Conservation (phyloP, 768 basidiomycete genomes). For the Favolaschia claudopus region DNA sequence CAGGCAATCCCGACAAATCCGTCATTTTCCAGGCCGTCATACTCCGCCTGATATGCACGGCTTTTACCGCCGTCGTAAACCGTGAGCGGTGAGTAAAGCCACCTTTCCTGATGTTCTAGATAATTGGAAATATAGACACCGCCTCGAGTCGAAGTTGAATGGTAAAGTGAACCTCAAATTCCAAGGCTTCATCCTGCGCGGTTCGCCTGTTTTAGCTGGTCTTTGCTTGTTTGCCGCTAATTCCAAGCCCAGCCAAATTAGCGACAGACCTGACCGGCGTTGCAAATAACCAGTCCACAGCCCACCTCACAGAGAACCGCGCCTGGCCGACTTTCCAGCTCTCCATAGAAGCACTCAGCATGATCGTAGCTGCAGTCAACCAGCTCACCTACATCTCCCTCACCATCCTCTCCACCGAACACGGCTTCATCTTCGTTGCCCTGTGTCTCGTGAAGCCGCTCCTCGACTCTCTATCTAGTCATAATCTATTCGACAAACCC, state of each 20-base stretch:
- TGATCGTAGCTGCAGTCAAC: not conserved
- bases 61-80: slow-evolving; percentile 3
- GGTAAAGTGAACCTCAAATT: slow-evolving; percentile 1
- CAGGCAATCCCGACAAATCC: slow-evolving; percentile 8
- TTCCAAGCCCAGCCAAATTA: slow-evolving; percentile 4
- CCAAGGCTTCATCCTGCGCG: slow-evolving; percentile 3
- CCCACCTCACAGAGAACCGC: not conserved
- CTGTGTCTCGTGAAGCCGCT: slow-evolving; percentile 15
- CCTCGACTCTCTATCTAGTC: not conserved
- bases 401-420: slow-evolving; percentile 5
- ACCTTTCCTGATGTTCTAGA: not conserved
- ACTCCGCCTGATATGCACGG: slow-evolving; percentile 6
- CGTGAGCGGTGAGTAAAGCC: not conserved
- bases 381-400: slow-evolving; percentile 20
- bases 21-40: slow-evolving; percentile 12
- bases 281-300: slow-evolving; percentile 9
- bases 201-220: not conserved
- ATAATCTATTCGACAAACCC: slow-evolving; percentile 1
- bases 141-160: not conserved
- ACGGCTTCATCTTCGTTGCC: slow-evolving; percentile 11
- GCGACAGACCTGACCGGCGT: slow-evolving; percentile 20
- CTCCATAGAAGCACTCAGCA: not conserved
- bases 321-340: not conserved
- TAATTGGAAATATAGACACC: not conserved
- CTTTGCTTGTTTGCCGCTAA: not conserved